A percentile compares a stretch with the other conserved stretches of the same genome.
phyloP scores from a whole-genome alignment of 1,284 basidiomycete species.

The Sanghuangporus baumii region DNA sequence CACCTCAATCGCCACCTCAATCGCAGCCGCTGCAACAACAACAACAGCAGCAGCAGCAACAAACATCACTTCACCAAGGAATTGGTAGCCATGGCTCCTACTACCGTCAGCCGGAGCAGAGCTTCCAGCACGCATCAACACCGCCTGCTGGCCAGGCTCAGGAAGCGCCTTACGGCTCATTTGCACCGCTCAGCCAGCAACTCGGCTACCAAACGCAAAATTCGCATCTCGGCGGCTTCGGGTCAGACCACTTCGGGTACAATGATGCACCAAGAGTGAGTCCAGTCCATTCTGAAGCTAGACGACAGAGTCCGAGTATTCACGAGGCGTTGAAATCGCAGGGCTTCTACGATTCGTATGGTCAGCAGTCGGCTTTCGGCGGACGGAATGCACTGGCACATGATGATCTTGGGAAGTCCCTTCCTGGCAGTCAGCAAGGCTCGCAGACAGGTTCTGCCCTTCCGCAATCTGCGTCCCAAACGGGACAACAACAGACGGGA shows the following conservation, averaged over 20 bases:
- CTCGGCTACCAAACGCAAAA: conserved; percentile 44
- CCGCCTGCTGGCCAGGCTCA: conserved; percentile 63
- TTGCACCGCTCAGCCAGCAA: conserved; percentile 52
- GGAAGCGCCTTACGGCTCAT: conserved; percentile 59
- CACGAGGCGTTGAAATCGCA: conserved; percentile 27
- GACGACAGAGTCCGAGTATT: conserved; percentile 11
- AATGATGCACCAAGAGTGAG: conserved; percentile 57
- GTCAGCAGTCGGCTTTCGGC: conserved; percentile 52
- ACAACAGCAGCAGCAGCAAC: conserved; percentile 33
- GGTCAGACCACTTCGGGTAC: conserved; percentile 59
- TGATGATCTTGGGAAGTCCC: conserved; percentile 60
- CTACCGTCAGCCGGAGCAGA: conserved; percentile 60
- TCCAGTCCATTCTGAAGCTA: conserved; percentile 18
- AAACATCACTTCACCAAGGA: conserved; percentile 25
- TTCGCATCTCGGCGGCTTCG: conserved; percentile 56
- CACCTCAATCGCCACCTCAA: conserved; percentile 37
- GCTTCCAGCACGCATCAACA: conserved; percentile 71
- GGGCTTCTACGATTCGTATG: conserved; percentile 73
- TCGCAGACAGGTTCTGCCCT: conserved; percentile 32
- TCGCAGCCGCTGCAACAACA: conserved; percentile 33
- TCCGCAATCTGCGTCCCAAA: conserved; percentile 44
- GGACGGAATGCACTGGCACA: conserved; percentile 58
- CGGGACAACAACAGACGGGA: conserved; percentile 39
- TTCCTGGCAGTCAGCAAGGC: conserved; percentile 49
- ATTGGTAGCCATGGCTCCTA: conserved; percentile 38